phyloP scores from a whole-genome alignment of 1,284 basidiomycete species.

The Phaffia rhodozyma region DNA sequence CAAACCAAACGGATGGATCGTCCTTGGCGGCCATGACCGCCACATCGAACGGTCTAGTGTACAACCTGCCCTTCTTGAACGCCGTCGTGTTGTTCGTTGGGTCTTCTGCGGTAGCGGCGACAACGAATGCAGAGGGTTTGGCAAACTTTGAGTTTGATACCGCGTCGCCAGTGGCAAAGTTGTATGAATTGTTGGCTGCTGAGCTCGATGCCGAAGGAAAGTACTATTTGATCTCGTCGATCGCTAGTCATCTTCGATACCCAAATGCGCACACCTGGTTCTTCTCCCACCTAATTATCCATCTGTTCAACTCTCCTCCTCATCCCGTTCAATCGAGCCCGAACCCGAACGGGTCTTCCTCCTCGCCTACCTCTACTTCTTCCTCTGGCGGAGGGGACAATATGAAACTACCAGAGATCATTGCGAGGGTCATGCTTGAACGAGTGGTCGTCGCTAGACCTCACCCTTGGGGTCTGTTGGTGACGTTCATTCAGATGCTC shows the following conservation, averaged over 20 bases:
- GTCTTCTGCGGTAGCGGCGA: slow-evolving; percentile 57
- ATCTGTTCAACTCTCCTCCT: slow-evolving; percentile 54
- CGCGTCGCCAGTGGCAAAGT: slow-evolving; percentile 66
- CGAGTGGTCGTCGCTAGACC: slow-evolving; percentile 86
- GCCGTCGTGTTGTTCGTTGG: slow-evolving; percentile 91
- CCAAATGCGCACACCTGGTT: slow-evolving; percentile 94
- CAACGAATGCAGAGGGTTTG: slow-evolving; percentile 61
- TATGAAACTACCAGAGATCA: slow-evolving; percentile 73
- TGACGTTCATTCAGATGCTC: slow-evolving; percentile 85
- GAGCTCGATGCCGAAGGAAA: slow-evolving; percentile 53
- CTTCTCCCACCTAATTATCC: slow-evolving; percentile 79
- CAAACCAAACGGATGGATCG: slow-evolving; percentile 38
- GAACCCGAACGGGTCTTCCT: not conserved
- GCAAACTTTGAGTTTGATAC: slow-evolving; percentile 66
- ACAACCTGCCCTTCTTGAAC: slow-evolving; percentile 81
- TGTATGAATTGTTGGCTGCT: slow-evolving; percentile 66
- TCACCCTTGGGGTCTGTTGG: slow-evolving; percentile 92
- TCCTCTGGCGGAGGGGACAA: slow-evolving; percentile 22
- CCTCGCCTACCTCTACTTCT: not conserved
- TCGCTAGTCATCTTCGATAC: slow-evolving; percentile 87
- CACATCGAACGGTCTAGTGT: slow-evolving; percentile 28
- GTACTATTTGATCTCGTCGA: slow-evolving; percentile 80
- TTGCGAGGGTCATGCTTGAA: slow-evolving; percentile 83
- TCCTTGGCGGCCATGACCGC: slow-evolving; percentile 40
- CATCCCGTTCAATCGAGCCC: slow-evolving; percentile 19